These are phyloP conservation scores for Pseudopyrenochaeta lycopersici DNA, from an alignment of 2,329 filamentous ascomycete genomes.

Conservation along the genomic window DNA sequence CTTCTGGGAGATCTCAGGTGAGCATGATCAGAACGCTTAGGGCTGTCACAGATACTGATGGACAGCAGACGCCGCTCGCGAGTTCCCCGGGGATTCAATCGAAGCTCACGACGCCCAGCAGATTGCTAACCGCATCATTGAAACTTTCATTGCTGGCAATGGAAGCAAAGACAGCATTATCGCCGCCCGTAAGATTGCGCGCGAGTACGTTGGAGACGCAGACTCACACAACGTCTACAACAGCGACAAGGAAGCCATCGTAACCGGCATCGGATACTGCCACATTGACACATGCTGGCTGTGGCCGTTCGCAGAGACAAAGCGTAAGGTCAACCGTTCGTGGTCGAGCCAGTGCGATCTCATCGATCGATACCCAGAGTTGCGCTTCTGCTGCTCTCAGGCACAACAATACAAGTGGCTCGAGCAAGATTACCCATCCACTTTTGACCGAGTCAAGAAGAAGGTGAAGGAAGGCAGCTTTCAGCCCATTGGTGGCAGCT, in stretches of 20 bases:
- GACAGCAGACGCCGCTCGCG: conserved; percentile 77
- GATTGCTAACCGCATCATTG: conserved; percentile 87
- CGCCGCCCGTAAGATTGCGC: conserved; percentile 82
- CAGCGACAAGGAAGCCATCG: conserved; percentile 75
- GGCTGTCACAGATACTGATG: not conserved
- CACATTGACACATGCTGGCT: conserved; percentile 99
- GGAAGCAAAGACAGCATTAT: conserved; percentile 76
- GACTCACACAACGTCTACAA: conserved; percentile 88
- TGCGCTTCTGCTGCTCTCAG: conserved; percentile 90
- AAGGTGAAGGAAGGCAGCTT: conserved; percentile 93
- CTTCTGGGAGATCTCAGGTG: conserved; percentile 84
- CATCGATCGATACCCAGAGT: conserved; percentile 93
- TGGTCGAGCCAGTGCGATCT: conserved; percentile 98
- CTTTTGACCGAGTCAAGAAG: conserved; percentile 87
- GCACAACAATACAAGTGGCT: conserved; percentile 99
- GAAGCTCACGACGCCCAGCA: conserved; percentile 87
- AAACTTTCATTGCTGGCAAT: conserved; percentile 83
- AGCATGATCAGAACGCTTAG: not conserved
- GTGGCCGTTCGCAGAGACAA: conserved; percentile 98
- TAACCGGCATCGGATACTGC: conserved; percentile 92
- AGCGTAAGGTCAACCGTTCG: conserved; percentile 92
- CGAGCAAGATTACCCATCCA: conserved; percentile 85
- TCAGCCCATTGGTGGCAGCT: conserved; percentile 94
- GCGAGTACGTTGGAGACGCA: conserved; percentile 82
- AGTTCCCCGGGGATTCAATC: conserved; percentile 88